phyloP scores from a whole-genome alignment of 164 flowering plant genomes.

The Protea cynaroides region DNA sequence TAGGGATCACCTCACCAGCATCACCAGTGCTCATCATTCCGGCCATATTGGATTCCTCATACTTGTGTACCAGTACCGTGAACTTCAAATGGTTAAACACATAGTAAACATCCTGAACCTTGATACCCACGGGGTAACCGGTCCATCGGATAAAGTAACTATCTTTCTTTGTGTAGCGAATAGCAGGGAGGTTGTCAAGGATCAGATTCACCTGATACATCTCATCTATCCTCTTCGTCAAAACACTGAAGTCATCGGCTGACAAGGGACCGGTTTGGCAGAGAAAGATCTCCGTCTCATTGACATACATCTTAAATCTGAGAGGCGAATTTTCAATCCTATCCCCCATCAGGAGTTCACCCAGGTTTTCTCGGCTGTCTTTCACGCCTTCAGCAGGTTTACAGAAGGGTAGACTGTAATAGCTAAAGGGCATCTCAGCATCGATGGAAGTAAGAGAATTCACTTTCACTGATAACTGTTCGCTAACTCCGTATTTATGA shows the following conservation, averaged over 20 bases:
- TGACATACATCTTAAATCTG: slow-evolving; percentile 51
- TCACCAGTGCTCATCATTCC: slow-evolving; percentile 84
- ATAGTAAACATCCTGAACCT: slow-evolving; percentile 52
- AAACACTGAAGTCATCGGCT: slow-evolving; percentile 39
- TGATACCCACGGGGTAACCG: slow-evolving; percentile 77
- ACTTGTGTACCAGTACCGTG: slow-evolving; percentile 69
- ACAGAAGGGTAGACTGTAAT: slow-evolving; percentile 74
- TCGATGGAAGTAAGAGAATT: slow-evolving; percentile 79
- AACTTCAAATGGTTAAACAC: slow-evolving; percentile 78
- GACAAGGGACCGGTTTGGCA: slow-evolving; percentile 49
- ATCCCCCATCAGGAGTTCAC: slow-evolving; percentile 89
- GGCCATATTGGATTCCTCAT: slow-evolving; percentile 69
- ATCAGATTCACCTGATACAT: slow-evolving; percentile 83
- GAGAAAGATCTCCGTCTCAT: slow-evolving; percentile 55
- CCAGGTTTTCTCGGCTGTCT: slow-evolving; percentile 77
- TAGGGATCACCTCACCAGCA: slow-evolving; percentile 58
- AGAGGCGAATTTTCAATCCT: slow-evolving; percentile 84
- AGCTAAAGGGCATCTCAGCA: slow-evolving; percentile 73
- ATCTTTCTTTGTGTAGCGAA: slow-evolving; percentile 60
- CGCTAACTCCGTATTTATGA: slow-evolving; percentile 51
- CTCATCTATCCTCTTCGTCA: slow-evolving; percentile 73
- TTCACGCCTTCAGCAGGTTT: slow-evolving; percentile 61
- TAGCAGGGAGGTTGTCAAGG: slow-evolving; percentile 72
- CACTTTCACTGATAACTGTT: slow-evolving; percentile 52
- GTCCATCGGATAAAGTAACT: slow-evolving; percentile 54